These are phyloP conservation scores for Pogostemon cablin DNA, from an alignment of 257 asterid genomes.

Conservation along the genomic window DNA sequence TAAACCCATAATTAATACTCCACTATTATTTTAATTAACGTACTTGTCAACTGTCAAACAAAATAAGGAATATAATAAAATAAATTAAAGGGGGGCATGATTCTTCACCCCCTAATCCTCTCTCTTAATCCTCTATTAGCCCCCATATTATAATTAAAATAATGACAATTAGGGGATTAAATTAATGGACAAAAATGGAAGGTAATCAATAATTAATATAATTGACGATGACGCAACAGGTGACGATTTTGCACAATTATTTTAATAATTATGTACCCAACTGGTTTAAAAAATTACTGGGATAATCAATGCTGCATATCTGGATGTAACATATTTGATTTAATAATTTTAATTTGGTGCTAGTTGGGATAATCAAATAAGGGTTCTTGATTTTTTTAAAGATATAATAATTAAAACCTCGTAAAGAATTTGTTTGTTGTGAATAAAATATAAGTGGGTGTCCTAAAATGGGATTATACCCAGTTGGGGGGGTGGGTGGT, in stretches of 20 bases:
- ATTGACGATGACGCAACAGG: constrained; percentile 53
- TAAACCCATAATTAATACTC: neutral
- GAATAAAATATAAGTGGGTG: neutral
- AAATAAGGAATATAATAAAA: neutral
- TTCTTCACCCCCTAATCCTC: constrained; percentile 39
- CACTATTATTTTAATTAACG: constrained; percentile 5
- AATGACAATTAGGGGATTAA: neutral
- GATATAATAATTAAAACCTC: constrained; percentile 25
- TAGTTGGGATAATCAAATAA: constrained; percentile 25
- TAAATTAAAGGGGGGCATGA: constrained; percentile 22
- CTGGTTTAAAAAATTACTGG: constrained; percentile 33
- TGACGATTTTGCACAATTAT: constrained; percentile 50
- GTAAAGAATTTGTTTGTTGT: constrained; percentile 27
- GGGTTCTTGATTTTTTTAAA: neutral
- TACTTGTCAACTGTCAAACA: constrained; percentile 33
- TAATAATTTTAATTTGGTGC: constrained; percentile 19
- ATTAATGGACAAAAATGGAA: constrained; percentile 40
- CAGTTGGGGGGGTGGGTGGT: neutral
- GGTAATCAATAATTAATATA: constrained; percentile 34
- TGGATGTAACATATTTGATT: constrained; percentile 25
- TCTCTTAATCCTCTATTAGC: constrained; percentile 31
- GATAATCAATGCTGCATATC: constrained; percentile 39
- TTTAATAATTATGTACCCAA: constrained; percentile 31
- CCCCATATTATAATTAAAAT: neutral
- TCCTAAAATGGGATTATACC: neutral